Base-by-base conservation (phyloP, 306 rosid species). In the Rosa persica region DNA sequence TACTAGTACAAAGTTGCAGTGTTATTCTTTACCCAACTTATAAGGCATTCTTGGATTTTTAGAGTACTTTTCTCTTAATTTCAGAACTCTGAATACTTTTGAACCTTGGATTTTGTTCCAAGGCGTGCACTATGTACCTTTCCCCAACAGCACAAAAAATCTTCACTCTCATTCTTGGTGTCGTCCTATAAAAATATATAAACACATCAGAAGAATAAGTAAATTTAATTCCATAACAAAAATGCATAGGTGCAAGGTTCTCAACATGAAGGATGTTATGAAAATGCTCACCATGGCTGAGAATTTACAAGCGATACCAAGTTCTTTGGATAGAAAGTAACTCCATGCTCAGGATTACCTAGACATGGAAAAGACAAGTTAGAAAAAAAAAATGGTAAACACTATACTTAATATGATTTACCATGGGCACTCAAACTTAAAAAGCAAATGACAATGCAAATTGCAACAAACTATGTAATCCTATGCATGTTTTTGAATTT, bases 321-420 rank as follows among this genome's bases (percentile, higher is more conserved):
- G 78, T 70, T 87, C 74, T 82, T 87, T 36, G 93, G 92, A 62
- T 87, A 84, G 81, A 81, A 78, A 70, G 87, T 90, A 61, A 78
- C 84, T 82, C 91, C 91, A 73, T 65, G 58, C 72, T 62, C 85
- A 71, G 83, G 76, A 87, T 88, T 89, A 81, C 98, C 97, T 92
- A 86, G 89, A 86, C 70, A 74, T 22, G 65, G 82, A 76, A 82
- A 75, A 55, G 74, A 80, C 66, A 81, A 72, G 70, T 79, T 46
- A 82, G 12, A 27, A 27, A 46, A 85, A 85, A 82, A 25, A 76
- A 27, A 64, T 17, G 25, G 4, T 51, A 40, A 48, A 30, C 5
- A 42, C 12, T 25, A 27, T 20, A 30, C 65, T 27, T 27, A 27
- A 27, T 27, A 27, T 27, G 30, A 27, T 27, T n/a, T 66, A 48